Evolutionary conservation across 306 rosid species (phyloP).

Genomic region (Canavalia gladiata): DNA sequence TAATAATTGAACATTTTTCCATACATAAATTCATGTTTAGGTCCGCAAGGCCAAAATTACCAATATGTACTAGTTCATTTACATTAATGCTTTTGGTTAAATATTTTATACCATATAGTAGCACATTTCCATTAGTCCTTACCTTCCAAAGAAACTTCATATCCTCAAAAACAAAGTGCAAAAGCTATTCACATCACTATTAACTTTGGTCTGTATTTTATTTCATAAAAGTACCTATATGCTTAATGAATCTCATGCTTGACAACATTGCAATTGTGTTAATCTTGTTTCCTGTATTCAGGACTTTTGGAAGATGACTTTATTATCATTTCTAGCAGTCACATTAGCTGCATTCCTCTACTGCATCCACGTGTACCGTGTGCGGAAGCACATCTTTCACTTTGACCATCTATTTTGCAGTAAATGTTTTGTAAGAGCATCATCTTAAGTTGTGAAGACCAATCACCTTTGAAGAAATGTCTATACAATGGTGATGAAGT

Average conservation of each 20-base stretch:
- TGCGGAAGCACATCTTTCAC: constrained; percentile 74
- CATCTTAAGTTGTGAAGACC: constrained; percentile 2
- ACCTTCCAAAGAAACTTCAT: neutral
- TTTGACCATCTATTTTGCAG: constrained; percentile 51
- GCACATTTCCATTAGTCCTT: neutral
- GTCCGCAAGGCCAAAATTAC: neutral
- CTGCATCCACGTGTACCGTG: constrained; percentile 64
- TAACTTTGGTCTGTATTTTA: neutral
- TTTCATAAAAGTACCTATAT: neutral
- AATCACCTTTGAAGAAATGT: constrained; percentile 1
- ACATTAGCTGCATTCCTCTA: constrained; percentile 77
- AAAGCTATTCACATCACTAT: neutral
- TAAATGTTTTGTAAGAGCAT: constrained; percentile 25
- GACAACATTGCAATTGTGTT: constrained; percentile 6
- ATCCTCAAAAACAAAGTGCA: neutral
- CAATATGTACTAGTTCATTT: neutral
- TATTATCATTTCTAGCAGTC: constrained; percentile 67
- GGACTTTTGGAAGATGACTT: constrained; percentile 82
- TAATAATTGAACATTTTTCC: neutral
- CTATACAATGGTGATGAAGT: neutral
- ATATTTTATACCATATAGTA: neutral
- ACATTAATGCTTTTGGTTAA: neutral
- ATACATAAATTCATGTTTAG: neutral
- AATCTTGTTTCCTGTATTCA: constrained; percentile 46
- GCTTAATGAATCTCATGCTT: constrained; percentile 28